Evolutionary conservation across 192 early-diverging fungal genomes (phyloP), one percentile per base, ranked within the genome.

Genomic region (Nowakowskiella sp.): DNA sequence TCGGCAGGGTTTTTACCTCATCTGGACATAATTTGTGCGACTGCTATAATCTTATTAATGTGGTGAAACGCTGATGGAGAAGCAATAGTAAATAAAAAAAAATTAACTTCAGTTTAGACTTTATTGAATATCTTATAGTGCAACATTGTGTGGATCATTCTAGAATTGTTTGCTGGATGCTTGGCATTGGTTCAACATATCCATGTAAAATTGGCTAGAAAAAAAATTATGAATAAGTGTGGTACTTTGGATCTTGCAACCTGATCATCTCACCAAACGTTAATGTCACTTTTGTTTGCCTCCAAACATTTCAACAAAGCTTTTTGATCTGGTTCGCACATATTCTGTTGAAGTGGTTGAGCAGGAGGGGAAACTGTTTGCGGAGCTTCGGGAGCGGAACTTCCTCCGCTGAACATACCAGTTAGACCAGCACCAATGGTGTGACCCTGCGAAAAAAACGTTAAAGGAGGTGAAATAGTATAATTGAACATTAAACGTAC

Each of bases 101-200:
- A n/a, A n/a, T n/a, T n/a, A n/a, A n/a, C n/a, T n/a, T n/a, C n/a
- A n/a, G n/a, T n/a, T n/a, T n/a, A n/a, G n/a, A n/a, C n/a, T n/a
- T n/a, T n/a, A n/a, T n/a, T n/a, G n/a, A n/a, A n/a, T n/a, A n/a
- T n/a, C n/a, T n/a, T n/a, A n/a, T n/a, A n/a, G n/a, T n/a, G n/a
- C n/a, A n/a, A n/a, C n/a, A n/a, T n/a, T n/a, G n/a, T n/a, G n/a
- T n/a, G n/a, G n/a, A n/a, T n/a, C n/a, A n/a, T n/a, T n/a, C n/a
- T n/a, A n/a, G n/a, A n/a, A n/a, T n/a, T n/a, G n/a, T n/a, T n/a
- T n/a, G n/a, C n/a, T n/a, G n/a, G n/a, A n/a, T n/a, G 65, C 32
- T 60, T 88, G 89, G 76, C 91, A 97, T 47, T 84, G 74, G 80
- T 92, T 92, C 49, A 97, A 80, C 70, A 84, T 76, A 58, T 97